Base-by-base conservation (phyloP, 345 rosid species). In the Carallia pectinifolia region DNA sequence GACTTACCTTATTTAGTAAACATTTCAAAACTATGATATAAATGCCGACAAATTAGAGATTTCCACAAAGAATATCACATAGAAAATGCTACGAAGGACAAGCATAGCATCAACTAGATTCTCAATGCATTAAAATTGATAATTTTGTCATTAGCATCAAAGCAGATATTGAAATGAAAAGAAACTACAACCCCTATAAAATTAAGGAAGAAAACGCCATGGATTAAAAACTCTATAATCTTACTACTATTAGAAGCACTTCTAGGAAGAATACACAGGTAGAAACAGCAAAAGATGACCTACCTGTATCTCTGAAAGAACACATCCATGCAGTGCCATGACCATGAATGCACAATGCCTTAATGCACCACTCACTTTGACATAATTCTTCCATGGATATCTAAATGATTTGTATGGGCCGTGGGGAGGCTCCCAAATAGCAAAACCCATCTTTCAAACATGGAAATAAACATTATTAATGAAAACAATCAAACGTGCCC, bases 391-490 rank as follows among this genome's bases (percentile, higher is more conserved):
- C 98, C 98, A 94, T 4, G 98, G 98, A 83, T 91, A 94, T 53
- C 74, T 64, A 74, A 94, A 73, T 53, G 85, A 81, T 73, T 52
- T 89, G 78, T 91, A 94, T 36, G 87, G 95, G 76, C 98, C 98
- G 23, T 94, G 98, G 65, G 98, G 98, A 12, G 98, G 98, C 86
- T 94, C 98, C 97, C 96, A 94, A 58, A 89, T 77, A 6, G 98
- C 98, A 71, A 94, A 94, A 60, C 95, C 82, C 84, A 94, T 62
- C 98, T 94, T 71, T 56, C 34, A 56, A 66, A 56, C 36, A 65
- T 66, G 10, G n/a, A 13, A 73, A n/a, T 56, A 67, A 71, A 58
- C 58, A 33, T 64, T 53, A 60, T 54, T 27, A 66, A 66, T 34
- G 40, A 47, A 75, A 71, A 76, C 4, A 68, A 44, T 38, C 23